Percentiles rank a stretch among this genome's conserved stretches.
Conservation (phyloP, 192 early-diverging fungal species). For the Coemansia sp. region DNA sequence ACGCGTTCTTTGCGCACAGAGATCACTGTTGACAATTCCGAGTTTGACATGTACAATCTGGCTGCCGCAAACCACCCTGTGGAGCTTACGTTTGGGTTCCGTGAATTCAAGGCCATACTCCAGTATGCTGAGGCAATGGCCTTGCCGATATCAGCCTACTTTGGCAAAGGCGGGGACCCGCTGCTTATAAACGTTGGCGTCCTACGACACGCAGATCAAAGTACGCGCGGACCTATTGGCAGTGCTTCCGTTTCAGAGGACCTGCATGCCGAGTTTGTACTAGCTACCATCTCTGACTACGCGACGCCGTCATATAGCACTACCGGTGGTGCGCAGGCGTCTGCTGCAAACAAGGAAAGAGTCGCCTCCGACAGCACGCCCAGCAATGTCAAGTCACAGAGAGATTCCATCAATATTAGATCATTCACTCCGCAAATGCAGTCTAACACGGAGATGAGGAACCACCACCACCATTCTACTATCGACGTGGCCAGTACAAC, state of each 20-base stretch:
- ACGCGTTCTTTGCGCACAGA: constrained; percentile 45
- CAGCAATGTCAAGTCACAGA: not conserved
- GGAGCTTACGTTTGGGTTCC: constrained; percentile 52
- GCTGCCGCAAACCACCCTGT: constrained; percentile 11
- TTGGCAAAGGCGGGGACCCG: constrained; percentile 43
- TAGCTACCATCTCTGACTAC: constrained; percentile 47
- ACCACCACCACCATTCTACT: not conserved
- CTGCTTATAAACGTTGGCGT: constrained; percentile 38
- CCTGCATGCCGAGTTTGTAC: constrained; percentile 37
- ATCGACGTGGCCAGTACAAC: not conserved
- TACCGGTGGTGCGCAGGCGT: not conserved
- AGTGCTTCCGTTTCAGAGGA: constrained; percentile 14
- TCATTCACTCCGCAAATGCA: constrained; percentile 9
- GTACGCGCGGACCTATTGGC: constrained; percentile 2
- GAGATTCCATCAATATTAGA: constrained; percentile 1
- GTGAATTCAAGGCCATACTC: constrained; percentile 50
- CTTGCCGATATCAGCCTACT: constrained; percentile 41
- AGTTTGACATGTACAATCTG: constrained; percentile 50
- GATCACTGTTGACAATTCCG: constrained; percentile 35
- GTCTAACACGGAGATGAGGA: not conserved
- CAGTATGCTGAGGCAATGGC: constrained; percentile 50
- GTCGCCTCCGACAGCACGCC: not conserved
- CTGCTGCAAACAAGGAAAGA: not conserved
- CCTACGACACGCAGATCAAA: constrained; percentile 2
- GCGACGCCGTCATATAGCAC: not conserved